phyloP scores from a whole-genome alignment of 371 early-diverging fungal species.

The Zychaea mexicana region DNA sequence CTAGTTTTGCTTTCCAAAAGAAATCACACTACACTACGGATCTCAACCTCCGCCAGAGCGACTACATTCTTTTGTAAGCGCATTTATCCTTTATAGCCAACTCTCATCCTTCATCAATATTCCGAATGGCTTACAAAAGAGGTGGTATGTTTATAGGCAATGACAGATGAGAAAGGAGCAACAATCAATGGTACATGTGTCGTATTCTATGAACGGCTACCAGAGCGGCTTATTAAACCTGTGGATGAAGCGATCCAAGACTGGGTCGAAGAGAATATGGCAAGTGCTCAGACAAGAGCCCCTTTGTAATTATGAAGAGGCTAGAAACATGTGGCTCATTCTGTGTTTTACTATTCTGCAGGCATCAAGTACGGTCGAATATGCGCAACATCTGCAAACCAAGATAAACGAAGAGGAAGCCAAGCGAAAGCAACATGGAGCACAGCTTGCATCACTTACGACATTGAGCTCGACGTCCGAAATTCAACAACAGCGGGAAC shows the following conservation, averaged over 20 bases:
- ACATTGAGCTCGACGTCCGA: conserved; percentile 24
- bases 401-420: conserved; percentile 42
- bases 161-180: conserved; percentile 73
- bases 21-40: conserved; percentile 55
- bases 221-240: conserved; percentile 38
- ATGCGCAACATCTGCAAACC: conserved; percentile 48
- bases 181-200: conserved; percentile 75
- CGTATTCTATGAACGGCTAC: conserved; percentile 63
- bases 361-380: conserved; percentile 59
- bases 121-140: not conserved
- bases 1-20: conserved; percentile 83
- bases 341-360: conserved; percentile 11
- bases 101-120: not conserved
- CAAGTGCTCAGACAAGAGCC: conserved; percentile 13
- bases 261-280: conserved; percentile 58
- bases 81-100: no score
- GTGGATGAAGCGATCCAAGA: conserved; percentile 51
- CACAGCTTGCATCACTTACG: conserved; percentile 15
- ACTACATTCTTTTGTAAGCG: conserved; percentile 71
- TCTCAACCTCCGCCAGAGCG: conserved; percentile 63
- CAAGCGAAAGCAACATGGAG: conserved; percentile 20
- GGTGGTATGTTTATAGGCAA: conserved; percentile 51
- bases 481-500: conserved; percentile 23
- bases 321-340: no score
- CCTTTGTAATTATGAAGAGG: no score